phyloP scores from a whole-genome alignment of 129 eudicot genomes.

The Saussurea involucrata region DNA sequence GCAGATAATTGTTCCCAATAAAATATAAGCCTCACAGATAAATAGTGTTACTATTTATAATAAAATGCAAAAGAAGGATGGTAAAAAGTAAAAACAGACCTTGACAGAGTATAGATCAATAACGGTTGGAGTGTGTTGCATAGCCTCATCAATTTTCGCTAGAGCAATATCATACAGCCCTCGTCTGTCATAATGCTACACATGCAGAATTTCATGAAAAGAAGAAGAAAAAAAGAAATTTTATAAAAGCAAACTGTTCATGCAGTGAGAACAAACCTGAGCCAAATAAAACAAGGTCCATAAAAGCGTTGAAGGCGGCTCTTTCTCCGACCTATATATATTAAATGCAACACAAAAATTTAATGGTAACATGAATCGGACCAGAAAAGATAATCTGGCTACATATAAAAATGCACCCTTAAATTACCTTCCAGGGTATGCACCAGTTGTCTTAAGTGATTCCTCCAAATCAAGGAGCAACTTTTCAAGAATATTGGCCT shows the following conservation, averaged over 20 bases:
- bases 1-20: background rate
- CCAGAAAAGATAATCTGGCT: background rate
- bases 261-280: slow-evolving; percentile 46
- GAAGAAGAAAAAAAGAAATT: background rate
- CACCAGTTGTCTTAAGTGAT: slow-evolving; percentile 65
- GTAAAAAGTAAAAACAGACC: slow-evolving; percentile 31
- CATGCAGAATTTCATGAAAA: slow-evolving; percentile 9
- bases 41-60: background rate
- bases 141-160: slow-evolving; percentile 82
- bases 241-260: background rate
- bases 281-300: slow-evolving; percentile 92
- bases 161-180: slow-evolving; percentile 69
- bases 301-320: slow-evolving; percentile 95
- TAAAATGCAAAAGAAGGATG: background rate
- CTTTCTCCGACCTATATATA: slow-evolving; percentile 66
- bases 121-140: slow-evolving; percentile 90
- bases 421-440: slow-evolving; percentile 77
- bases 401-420: background rate
- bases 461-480: slow-evolving; percentile 65
- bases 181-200: slow-evolving; percentile 89
- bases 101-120: slow-evolving; percentile 85
- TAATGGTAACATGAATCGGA: background rate
- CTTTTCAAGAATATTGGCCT: slow-evolving; percentile 73
- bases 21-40: background rate
- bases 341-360: slow-evolving; percentile 14